Conservation (phyloP, 768 basidiomycete species). For the Dentipellis sp. region DNA sequence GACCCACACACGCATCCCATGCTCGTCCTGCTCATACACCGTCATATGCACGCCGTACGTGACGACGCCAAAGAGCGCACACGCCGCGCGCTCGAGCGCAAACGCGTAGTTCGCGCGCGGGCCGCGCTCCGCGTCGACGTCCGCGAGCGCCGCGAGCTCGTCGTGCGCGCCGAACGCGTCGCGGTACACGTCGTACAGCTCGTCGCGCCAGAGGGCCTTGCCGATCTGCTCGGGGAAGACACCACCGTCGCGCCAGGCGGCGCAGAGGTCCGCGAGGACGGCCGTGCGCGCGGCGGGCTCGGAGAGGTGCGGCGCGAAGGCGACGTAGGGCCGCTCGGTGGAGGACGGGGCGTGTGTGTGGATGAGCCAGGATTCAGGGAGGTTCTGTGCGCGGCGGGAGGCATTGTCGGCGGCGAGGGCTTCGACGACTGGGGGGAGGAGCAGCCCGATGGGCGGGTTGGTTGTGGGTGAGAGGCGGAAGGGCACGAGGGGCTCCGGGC, state of each 20-base stretch:
- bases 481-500: slow-evolving; percentile 39
- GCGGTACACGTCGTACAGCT: slow-evolving; percentile 72
- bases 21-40: slow-evolving; percentile 44
- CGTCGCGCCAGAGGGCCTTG: slow-evolving; percentile 74
- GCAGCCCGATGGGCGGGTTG: slow-evolving; percentile 49
- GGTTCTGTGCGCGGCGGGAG: slow-evolving; percentile 16
- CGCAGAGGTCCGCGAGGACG: slow-evolving; percentile 57
- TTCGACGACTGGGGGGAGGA: slow-evolving; percentile 47
- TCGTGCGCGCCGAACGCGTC: slow-evolving; percentile 58
- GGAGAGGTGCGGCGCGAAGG: slow-evolving; percentile 40
- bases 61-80: slow-evolving; percentile 79
- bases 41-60: slow-evolving; percentile 94
- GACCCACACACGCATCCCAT: slow-evolving; percentile 66
- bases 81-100: slow-evolving; percentile 84
- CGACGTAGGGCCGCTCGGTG: slow-evolving; percentile 15
- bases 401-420: slow-evolving; percentile 45
- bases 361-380: slow-evolving; percentile 34
- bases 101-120: slow-evolving; percentile 56
- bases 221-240: slow-evolving; percentile 60
- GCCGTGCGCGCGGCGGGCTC: slow-evolving; percentile 50
- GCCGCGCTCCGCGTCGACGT: slow-evolving; percentile 22
- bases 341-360: slow-evolving; percentile 17
- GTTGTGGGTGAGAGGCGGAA: slow-evolving; percentile 43
- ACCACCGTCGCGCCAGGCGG: slow-evolving; percentile 55
- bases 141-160: slow-evolving; percentile 18